Evolutionary conservation across 805 yeast genomes (phyloP), one percentile per base, ranked within the genome.

Genomic region (Saturnispora zaruensis): DNA sequence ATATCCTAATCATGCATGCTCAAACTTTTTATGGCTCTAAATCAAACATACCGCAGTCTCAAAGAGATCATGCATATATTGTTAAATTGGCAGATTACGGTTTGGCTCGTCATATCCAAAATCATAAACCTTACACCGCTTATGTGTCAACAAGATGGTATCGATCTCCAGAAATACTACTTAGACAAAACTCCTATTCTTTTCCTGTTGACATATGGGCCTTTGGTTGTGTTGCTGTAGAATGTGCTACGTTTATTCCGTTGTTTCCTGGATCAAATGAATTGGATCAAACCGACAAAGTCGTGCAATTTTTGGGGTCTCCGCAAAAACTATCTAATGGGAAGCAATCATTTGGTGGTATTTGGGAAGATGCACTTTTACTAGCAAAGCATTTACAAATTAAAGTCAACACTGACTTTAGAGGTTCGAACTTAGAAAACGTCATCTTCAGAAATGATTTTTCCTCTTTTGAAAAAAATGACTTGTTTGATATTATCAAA

Each of bases 71-170:
- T 53, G 64, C 69, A 23, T 86, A 81, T 57, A 75, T 84, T 14
- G 77, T 86, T 8, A 86, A 86, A 63, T 67, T 86, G 41, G 90
- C 90, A 2, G 95, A 86, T 64, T 86, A 82, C 65, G 95, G 95
- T 0, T 70, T 86, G 51, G 85, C 91, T 11, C 75, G 93, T 57
- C 77, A 76, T 52, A 69, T 76, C 9, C 66, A 70, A 43, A 77
- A 78, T 60, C 65, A 62, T 25, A 73, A 71, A 51, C 78, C 79
- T 1, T 85, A 78, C 59, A 86, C 95, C 0, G 81, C 84, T 2
- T 86, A 86, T 56, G 87, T 86, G 6, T 81, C 91, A 0, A 86
- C 95, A 0, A 75, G 95, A 59, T 86, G 95, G 95, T 86, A 86
- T 59, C 71, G 95, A 54, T 78, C 91, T 0, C 95, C 95, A 0